Evolutionary conservation across 805 yeast species (phyloP).

Genomic region (Candida xyloterini): DNA sequence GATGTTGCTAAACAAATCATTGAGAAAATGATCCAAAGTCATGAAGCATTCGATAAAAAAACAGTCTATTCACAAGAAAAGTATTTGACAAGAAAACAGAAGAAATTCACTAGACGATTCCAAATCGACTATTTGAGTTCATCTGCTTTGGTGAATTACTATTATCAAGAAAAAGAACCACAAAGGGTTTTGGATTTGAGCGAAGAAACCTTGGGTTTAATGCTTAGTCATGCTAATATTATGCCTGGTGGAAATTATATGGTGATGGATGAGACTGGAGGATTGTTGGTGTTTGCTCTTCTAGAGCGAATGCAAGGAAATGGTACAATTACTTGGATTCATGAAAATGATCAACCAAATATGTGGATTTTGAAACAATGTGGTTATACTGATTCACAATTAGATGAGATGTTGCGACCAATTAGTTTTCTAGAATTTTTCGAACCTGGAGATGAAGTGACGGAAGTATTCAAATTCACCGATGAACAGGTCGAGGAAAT

Average conservation of each 20-base stretch:
- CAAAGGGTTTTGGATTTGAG: slow-evolving; percentile 74
- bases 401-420: slow-evolving; percentile 57
- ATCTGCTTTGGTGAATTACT: slow-evolving; percentile 64
- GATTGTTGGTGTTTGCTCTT: slow-evolving; percentile 79
- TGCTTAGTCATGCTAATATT: slow-evolving; percentile 76
- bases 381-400: slow-evolving; percentile 54
- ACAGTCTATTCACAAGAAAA: slow-evolving; percentile 89
- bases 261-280: slow-evolving; percentile 92
- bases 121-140: slow-evolving; percentile 75
- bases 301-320: slow-evolving; percentile 88
- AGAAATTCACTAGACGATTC: slow-evolving; percentile 83
- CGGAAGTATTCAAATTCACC: slow-evolving; percentile 41
- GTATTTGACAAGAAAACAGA: slow-evolving; percentile 86
- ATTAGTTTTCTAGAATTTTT: slow-evolving; percentile 77
- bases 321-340: slow-evolving; percentile 64
- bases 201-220: slow-evolving; percentile 75
- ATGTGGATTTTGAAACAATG: slow-evolving; percentile 65
- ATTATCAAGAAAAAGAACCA: slow-evolving; percentile 72
- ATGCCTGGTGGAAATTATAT: slow-evolving; percentile 88
- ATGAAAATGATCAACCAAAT: slow-evolving; percentile 93
- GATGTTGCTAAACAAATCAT: slow-evolving; percentile 74
- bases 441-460: slow-evolving; percentile 65
- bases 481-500: slow-evolving; percentile 53
- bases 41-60: slow-evolving; percentile 82
- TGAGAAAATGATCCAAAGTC: slow-evolving; percentile 76